Evolutionary conservation across 2,329 filamentous ascomycete genomes (phyloP).

Genomic region (Didymella pinodella): DNA sequence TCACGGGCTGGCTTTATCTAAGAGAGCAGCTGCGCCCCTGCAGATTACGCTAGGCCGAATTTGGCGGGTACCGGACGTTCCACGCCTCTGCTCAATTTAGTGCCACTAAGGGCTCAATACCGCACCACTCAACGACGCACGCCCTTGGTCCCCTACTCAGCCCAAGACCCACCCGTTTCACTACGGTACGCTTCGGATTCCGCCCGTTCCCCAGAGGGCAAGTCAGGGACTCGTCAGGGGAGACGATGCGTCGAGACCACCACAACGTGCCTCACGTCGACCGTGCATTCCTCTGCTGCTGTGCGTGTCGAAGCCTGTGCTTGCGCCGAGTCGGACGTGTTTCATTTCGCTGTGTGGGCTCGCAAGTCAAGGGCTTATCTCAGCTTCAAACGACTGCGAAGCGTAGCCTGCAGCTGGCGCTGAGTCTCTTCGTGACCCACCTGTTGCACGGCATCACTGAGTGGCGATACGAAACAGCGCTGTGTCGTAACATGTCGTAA

Average conservation of each 20-base stretch:
- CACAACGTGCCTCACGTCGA: constrained; percentile 26
- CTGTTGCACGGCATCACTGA: constrained; percentile 35
- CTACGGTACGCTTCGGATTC: constrained; percentile 30
- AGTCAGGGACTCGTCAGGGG: constrained; percentile 29
- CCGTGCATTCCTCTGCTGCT: constrained; percentile 17
- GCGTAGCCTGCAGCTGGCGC: constrained; percentile 16
- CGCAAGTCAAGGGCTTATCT: constrained; percentile 1
- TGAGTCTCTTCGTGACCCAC: constrained; percentile 32
- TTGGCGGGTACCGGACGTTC: constrained; percentile 16
- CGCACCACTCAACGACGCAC: constrained; percentile 20
- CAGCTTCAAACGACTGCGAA: constrained; percentile 26
- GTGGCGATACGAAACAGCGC: constrained; percentile 43
- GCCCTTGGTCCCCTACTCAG: constrained; percentile 33
- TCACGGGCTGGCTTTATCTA: constrained; percentile 47
- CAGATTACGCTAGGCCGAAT: constrained; percentile 25
- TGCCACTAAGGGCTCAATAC: constrained; percentile 23
- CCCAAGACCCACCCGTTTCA: constrained; percentile 41
- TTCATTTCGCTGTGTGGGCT: constrained; percentile 14
- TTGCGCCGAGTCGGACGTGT: constrained; percentile 11
- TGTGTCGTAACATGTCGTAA: constrained; percentile 34
- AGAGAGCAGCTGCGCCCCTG: constrained; percentile 32
- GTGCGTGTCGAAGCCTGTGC: constrained; percentile 15
- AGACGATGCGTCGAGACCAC: constrained; percentile 22
- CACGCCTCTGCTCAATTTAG: constrained; percentile 26
- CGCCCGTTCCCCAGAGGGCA: constrained; percentile 27